Conservation (phyloP, 169 alveolate genomes). For the Toxoplasma gondii region DNA sequence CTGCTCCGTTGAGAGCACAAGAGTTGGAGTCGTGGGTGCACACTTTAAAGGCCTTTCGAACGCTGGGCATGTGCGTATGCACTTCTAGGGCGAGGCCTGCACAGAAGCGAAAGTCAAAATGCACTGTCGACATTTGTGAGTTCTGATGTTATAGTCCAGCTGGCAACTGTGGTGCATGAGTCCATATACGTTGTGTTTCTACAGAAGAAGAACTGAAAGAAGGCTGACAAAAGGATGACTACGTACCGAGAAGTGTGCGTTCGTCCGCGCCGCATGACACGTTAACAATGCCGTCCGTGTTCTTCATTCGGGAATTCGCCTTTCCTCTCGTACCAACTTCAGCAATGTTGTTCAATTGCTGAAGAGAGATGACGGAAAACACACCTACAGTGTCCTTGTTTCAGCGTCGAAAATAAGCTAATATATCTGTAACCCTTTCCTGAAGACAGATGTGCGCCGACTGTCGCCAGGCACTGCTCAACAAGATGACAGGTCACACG, state of each 20-base stretch:
- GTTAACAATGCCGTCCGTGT: not conserved
- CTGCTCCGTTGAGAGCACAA: not conserved
- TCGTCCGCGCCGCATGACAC: not conserved
- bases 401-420: not conserved
- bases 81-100: constrained; percentile 8
- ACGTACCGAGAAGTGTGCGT: not conserved
- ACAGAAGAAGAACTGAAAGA: not conserved
- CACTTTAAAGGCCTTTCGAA: not conserved
- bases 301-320: not conserved
- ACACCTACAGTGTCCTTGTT: not conserved
- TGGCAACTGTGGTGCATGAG: too few species aligned
- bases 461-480: too few species aligned
- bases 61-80: not conserved
- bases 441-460: too few species aligned
- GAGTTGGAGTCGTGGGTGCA: not conserved
- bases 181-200: too few species aligned
- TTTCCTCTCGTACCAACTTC: not conserved
- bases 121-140: not conserved
- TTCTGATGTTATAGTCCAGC: too few species aligned
- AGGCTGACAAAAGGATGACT: not conserved
- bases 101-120: not conserved
- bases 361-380: not conserved
- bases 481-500: too few species aligned
- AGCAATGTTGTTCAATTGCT: not conserved
- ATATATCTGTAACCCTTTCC: too few species aligned